Evolutionary conservation across 2,329 filamentous ascomycete genomes (phyloP).

Genomic region (Bretziella fagacearum): DNA sequence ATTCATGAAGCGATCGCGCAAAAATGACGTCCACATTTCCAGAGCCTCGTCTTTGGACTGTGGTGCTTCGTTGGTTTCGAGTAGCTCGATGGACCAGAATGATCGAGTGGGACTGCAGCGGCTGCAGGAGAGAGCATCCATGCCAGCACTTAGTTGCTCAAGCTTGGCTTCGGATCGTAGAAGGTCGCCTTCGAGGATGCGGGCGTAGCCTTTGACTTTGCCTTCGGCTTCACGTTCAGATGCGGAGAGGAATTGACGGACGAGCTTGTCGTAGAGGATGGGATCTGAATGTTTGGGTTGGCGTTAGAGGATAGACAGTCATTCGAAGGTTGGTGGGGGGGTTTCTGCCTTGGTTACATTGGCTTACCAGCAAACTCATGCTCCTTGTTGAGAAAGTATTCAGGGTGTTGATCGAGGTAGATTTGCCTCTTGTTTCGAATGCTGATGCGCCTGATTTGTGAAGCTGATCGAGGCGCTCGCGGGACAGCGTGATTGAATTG

Average conservation of each 20-base stretch:
- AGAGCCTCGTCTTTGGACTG: slow-evolving; percentile 43
- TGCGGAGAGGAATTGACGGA: slow-evolving; percentile 59
- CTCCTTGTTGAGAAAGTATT: slow-evolving; percentile 46
- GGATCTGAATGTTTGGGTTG: slow-evolving; percentile 36
- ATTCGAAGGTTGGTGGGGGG: not conserved
- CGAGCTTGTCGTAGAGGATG: slow-evolving; percentile 62
- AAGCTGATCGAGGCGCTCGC: slow-evolving; percentile 23
- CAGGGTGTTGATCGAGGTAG: slow-evolving; percentile 54
- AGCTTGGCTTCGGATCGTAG: slow-evolving; percentile 61
- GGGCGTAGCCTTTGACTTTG: slow-evolving; percentile 58
- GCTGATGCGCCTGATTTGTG: slow-evolving; percentile 31
- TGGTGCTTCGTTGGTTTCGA: not conserved
- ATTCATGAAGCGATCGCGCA: slow-evolving; percentile 56
- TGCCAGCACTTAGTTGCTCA: slow-evolving; percentile 21
- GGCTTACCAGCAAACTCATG: slow-evolving; percentile 38
- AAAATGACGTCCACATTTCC: slow-evolving; percentile 52
- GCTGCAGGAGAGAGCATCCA: not conserved
- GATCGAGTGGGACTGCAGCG: not conserved
- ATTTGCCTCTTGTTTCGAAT: slow-evolving; percentile 62
- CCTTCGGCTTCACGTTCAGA: slow-evolving; percentile 59
- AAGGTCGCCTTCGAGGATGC: slow-evolving; percentile 61
- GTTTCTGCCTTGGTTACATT: not conserved
- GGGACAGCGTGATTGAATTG: slow-evolving; percentile 1
- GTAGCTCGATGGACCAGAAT: not conserved
- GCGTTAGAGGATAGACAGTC: too few relatives aligned